Conservation (phyloP, 257 asterid species). For the Penstemon eatonii region DNA sequence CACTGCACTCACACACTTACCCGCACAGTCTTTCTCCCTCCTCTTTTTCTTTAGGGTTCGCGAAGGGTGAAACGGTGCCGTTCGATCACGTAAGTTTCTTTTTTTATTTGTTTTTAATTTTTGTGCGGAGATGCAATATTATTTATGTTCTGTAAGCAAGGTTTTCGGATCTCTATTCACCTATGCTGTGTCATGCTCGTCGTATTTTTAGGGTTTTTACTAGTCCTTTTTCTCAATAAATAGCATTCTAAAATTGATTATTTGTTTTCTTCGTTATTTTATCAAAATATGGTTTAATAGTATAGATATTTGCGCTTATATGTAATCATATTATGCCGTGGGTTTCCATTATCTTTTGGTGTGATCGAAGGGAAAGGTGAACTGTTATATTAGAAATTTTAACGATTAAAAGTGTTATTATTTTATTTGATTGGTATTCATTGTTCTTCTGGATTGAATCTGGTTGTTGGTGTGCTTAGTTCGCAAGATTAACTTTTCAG, state of each 20-base stretch:
- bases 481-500: slow-evolving; percentile 19
- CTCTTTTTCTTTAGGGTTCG: slow-evolving; percentile 36
- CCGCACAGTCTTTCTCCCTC: slow-evolving; percentile 26
- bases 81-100: slow-evolving; percentile 35
- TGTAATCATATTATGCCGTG: background rate
- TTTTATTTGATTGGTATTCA: background rate
- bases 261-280: background rate
- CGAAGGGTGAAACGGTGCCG: slow-evolving; percentile 35
- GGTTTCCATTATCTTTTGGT: slow-evolving; percentile 5
- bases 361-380: slow-evolving; percentile 13
- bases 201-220: slow-evolving; percentile 33
- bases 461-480: slow-evolving; percentile 19
- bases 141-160: slow-evolving; percentile 9
- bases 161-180: slow-evolving; percentile 60
- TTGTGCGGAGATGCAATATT: background rate
- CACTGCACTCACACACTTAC: slow-evolving; percentile 34
- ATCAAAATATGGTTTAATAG: background rate
- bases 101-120: background rate
- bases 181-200: slow-evolving; percentile 36
- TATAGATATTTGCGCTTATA: no score
- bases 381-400: background rate
- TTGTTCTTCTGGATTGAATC: slow-evolving; percentile 1
- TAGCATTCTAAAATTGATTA: slow-evolving; percentile 38
- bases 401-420: background rate
- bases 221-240: slow-evolving; percentile 21